A percentile compares a stretch with the other conserved stretches of the same genome.
Conservation (phyloP, 768 basidiomycete species). For the Amanita rubescens region DNA sequence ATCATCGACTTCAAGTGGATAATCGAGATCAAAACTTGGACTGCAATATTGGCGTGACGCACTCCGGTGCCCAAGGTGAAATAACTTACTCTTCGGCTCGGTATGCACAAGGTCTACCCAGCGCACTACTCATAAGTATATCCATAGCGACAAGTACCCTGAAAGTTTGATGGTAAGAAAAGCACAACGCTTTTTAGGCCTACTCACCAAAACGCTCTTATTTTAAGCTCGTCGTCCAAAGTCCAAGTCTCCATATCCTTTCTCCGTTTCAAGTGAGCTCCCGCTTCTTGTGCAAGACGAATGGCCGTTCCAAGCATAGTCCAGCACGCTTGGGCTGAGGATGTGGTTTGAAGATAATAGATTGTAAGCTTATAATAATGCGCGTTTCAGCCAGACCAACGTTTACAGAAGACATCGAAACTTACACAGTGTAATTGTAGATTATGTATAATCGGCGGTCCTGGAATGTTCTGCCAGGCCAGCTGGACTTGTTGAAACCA, state of each 20-base stretch:
- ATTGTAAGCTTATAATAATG: constrained; percentile 35
- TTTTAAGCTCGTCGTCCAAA: constrained; percentile 67
- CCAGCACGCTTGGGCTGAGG: constrained; percentile 60
- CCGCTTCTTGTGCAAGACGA: constrained; percentile 69
- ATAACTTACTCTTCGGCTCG: constrained; percentile 68
- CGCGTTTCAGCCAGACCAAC: neutral
- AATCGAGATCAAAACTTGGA: constrained; percentile 65
- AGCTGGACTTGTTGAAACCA: constrained; percentile 63
- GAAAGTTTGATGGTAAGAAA: neutral
- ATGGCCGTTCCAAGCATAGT: constrained; percentile 63
- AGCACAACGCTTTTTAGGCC: neutral
- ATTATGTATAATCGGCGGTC: constrained; percentile 62
- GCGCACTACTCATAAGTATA: constrained; percentile 38
- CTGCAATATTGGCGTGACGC: neutral
- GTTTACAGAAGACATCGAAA: neutral
- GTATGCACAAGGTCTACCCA: constrained; percentile 70
- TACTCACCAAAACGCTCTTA: constrained; percentile 55
- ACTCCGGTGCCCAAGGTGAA: neutral
- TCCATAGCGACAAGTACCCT: constrained; percentile 54
- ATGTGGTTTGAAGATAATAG: constrained; percentile 46
- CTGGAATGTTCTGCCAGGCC: constrained; percentile 51
- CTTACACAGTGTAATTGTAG: constrained; percentile 59
- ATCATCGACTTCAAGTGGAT: constrained; percentile 58
- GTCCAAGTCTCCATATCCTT: constrained; percentile 26
- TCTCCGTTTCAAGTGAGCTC: constrained; percentile 50